phyloP scores from a whole-genome alignment of 257 asterid genomes.

The Henckelia pumila region DNA sequence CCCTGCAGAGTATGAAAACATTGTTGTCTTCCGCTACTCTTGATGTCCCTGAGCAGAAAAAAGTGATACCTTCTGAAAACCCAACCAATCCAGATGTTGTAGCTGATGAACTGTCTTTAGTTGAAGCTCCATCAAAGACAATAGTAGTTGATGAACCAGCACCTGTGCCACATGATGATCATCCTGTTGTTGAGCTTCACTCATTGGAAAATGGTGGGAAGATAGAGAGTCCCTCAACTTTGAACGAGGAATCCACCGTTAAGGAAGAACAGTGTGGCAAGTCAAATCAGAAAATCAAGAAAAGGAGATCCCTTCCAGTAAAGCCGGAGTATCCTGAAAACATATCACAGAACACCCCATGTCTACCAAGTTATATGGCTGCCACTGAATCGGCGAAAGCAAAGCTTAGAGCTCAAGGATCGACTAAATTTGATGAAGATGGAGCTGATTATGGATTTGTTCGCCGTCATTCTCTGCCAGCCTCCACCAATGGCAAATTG shows the following conservation, averaged over 20 bases:
- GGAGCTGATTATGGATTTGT: constrained; percentile 45
- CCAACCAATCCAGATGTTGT: constrained; percentile 14
- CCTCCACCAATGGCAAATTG: constrained; percentile 55
- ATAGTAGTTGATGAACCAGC: constrained; percentile 26
- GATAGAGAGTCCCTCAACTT: constrained; percentile 30
- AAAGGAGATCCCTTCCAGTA: constrained; percentile 76
- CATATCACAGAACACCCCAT: constrained; percentile 62
- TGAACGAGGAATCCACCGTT: constrained; percentile 41
- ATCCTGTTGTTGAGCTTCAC: constrained; percentile 41
- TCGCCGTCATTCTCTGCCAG: constrained; percentile 85
- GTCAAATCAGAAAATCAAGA: constrained; percentile 56
- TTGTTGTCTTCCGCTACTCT: constrained; percentile 29
- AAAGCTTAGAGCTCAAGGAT: constrained; percentile 81
- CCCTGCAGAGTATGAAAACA: constrained; percentile 35
- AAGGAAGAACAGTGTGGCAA: constrained; percentile 56
- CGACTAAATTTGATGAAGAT: constrained; percentile 53
- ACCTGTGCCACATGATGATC: constrained; percentile 27
- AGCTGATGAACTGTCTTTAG: constrained; percentile 27
- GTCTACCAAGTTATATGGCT: constrained; percentile 90
- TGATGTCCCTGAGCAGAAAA: constrained; percentile 32
- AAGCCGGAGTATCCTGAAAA: constrained; percentile 73
- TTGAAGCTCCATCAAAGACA: constrained; percentile 18
- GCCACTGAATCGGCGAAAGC: constrained; percentile 94
- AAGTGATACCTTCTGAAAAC: constrained; percentile 23
- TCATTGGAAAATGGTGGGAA: constrained; percentile 44